Evolutionary conservation across 2,329 filamentous ascomycete species (phyloP).

Genomic region (Aureobasidium sp.): DNA sequence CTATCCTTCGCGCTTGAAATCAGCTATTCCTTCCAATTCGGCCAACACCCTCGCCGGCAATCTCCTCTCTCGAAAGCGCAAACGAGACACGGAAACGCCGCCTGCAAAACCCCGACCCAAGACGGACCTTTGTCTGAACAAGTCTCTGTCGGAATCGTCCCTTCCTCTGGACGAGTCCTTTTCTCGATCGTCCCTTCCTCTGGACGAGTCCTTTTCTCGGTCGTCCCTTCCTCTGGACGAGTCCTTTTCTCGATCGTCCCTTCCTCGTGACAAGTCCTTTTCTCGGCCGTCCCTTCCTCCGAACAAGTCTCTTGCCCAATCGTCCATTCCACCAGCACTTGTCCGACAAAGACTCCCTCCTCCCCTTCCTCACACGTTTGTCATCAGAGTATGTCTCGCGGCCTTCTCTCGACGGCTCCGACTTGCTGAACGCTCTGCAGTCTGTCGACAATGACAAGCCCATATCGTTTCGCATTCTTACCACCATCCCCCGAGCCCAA

Average conservation of each 20-base stretch:
- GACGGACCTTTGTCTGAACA: too few species aligned
- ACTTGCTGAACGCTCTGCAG: background rate
- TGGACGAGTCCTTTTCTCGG: background rate
- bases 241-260: background rate
- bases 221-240: background rate
- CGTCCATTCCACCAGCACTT: background rate
- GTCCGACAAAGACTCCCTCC: background rate
- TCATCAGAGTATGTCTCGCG: background rate
- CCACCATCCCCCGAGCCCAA: constrained; percentile 52
- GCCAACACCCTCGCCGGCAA: background rate
- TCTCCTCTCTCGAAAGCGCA: constrained; percentile 14
- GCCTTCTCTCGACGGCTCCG: too few species aligned
- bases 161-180: background rate
- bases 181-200: background rate
- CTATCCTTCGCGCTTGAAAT: background rate
- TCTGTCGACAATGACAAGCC: constrained; percentile 18
- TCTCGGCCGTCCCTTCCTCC: background rate
- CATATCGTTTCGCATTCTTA: constrained; percentile 26
- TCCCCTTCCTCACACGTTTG: background rate
- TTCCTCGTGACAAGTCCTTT: background rate
- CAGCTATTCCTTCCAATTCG: background rate
- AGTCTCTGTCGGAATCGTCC: background rate
- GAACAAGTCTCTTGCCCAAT: background rate
- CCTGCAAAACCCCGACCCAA: background rate
- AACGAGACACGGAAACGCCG: background rate